Percentiles rank a stretch among this genome's conserved stretches.
Conservation (phyloP, 2,329 filamentous ascomycete genomes). For the Albifimbria verrucaria region DNA sequence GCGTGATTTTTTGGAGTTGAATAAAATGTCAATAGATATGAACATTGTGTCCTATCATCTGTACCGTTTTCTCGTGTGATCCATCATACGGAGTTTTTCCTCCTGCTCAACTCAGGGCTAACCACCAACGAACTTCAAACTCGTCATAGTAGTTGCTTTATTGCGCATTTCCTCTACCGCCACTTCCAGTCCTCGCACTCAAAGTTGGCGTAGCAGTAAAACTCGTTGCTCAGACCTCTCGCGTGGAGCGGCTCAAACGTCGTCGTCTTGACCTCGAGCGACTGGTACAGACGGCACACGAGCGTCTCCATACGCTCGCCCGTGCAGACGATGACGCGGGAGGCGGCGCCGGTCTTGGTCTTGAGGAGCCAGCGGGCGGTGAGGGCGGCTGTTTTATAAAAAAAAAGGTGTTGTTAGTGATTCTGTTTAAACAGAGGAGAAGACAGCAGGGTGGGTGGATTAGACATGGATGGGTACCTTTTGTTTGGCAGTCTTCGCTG, state of each 20-base stretch:
- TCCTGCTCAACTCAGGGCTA: too few relatives aligned
- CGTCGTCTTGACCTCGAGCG: constrained; percentile 61
- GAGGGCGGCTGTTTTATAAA: constrained; percentile 56
- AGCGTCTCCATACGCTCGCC: constrained; percentile 71
- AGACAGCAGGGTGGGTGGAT: neutral
- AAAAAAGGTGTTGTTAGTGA: neutral
- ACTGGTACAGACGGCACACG: constrained; percentile 63
- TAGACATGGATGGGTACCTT: constrained; percentile 53
- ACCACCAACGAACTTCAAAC: neutral
- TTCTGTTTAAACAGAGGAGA: constrained; percentile 2
- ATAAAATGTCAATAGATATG: neutral
- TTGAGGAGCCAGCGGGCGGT: constrained; percentile 72
- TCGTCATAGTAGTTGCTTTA: neutral
- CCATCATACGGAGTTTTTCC: too few relatives aligned
- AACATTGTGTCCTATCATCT: too few relatives aligned
- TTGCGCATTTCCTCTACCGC: constrained; percentile 11
- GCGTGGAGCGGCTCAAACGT: constrained; percentile 66
- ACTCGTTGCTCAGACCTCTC: constrained; percentile 77
- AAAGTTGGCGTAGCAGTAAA: constrained; percentile 77
- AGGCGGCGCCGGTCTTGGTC: constrained; percentile 14
- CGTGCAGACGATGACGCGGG: constrained; percentile 64
- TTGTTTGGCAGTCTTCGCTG: constrained; percentile 77
- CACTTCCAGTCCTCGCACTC: constrained; percentile 55
- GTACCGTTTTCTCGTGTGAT: too few relatives aligned
- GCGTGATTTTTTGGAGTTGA: neutral